A percentile compares a stretch with the other conserved stretches of the same genome.
Conservation (phyloP, 768 basidiomycete genomes). For the Russula brevipes region DNA sequence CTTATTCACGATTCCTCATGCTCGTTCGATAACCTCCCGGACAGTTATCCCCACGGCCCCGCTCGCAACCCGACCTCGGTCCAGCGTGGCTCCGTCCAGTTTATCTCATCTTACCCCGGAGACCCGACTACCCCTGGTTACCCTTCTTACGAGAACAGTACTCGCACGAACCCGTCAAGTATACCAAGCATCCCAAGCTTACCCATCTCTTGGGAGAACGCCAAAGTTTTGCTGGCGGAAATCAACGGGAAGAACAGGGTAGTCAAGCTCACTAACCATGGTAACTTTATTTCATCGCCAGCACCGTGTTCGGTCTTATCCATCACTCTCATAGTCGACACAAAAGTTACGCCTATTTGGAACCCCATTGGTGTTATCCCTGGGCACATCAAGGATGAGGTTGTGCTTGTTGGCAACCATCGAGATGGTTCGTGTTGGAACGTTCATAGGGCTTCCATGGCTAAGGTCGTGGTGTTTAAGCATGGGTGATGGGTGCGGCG, state of each 20-base stretch:
- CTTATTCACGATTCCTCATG: not conserved
- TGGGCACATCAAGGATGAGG: constrained; percentile 77
- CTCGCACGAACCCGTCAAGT: constrained; percentile 54
- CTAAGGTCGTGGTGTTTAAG: constrained; percentile 28
- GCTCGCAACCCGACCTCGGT: constrained; percentile 82
- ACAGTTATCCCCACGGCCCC: constrained; percentile 74
- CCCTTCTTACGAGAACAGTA: constrained; percentile 80
- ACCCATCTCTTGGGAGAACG: constrained; percentile 88
- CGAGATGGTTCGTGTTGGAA: constrained; percentile 61
- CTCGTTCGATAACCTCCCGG: not conserved
- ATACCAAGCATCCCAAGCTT: constrained; percentile 76
- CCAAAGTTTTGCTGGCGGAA: constrained; percentile 50
- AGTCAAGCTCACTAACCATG: constrained; percentile 56
- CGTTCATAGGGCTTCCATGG: not conserved
- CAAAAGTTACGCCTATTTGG: constrained; percentile 83
- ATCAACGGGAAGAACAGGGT: constrained; percentile 41
- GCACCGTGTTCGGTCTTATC: not conserved
- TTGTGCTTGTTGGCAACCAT: constrained; percentile 83
- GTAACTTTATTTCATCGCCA: constrained; percentile 28
- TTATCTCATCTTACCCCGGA: constrained; percentile 52
- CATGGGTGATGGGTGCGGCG: constrained; percentile 75
- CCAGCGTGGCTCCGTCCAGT: constrained; percentile 81
- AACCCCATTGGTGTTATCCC: constrained; percentile 82
- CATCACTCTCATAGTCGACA: constrained; percentile 49
- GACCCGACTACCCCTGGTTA: constrained; percentile 85